Evolutionary conservation across 2,329 filamentous ascomycete species (phyloP), one percentile per base, ranked within the genome.

Genomic region (Plenodomus tracheiphilus): DNA sequence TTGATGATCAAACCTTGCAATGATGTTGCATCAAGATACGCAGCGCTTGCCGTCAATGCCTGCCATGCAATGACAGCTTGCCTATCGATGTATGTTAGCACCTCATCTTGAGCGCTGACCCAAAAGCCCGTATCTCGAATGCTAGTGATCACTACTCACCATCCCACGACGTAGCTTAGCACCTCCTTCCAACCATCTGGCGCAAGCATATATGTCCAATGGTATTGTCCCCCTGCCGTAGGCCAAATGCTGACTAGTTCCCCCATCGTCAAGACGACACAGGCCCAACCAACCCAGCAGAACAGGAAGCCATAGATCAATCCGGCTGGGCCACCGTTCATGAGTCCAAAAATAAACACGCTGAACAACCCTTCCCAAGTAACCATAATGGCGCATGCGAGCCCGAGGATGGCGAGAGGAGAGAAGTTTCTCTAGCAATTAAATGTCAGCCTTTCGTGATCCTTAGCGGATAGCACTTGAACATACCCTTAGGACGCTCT

Each of bases 1-100:
- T 78, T 61, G 32, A 64, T 56, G 1, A 64, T 41, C 4, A 66
- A 52, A 9, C 59, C 63, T 40, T 65, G 62, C 8, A 65, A 43
- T 16, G 53, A 20, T 0, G 60, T 63, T 4, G 55, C 62, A 8
- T 51, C 48, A 1, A 63, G 49, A 41, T 61, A 70, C 4, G 47
- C 48, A 1, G 43, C 55, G 1, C 51, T 46, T 13, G 68, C 72
- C 52, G 41, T 54, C 44, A 53, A 34, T 6, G 70, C 66, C 49
- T 74, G 71, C 72, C 72, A 75, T 8, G 69, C 72, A 9, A 71
- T 58, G 7, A 72, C 59, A 2, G 76, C 22, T 25, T 25, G 22
- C 22, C 22, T 25, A 10, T 25, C 6, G n/a, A n/a, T n/a, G n/a
- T n/a, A n/a, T n/a, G n/a, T n/a, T n/a, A n/a, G n/a, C n/a, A n/a